Evolutionary conservation across 257 asterid species (phyloP), one percentile per base, ranked within the genome.

Genomic region (Nicotiana tomentosiformis): DNA sequence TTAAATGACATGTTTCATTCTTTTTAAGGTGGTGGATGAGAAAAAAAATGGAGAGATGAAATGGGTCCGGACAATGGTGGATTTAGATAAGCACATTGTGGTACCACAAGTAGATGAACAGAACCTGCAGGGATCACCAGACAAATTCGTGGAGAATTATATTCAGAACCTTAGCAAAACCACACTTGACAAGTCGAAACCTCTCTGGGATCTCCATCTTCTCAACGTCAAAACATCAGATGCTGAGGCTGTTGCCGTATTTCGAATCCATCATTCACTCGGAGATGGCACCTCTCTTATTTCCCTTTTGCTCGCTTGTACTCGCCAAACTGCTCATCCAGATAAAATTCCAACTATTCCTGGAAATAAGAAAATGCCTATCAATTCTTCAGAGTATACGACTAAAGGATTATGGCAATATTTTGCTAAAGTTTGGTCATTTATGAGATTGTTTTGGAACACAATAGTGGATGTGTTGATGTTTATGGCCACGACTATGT

Each of bases 171-270:
- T 88, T 35, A 88, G 82, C 39, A 88, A 70, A 49, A 64, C 89
- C 15, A 66, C 69, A 29, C 82, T 88, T 16, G 87, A 88, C 82
- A 80, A 29, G 10, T 85, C 90, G 7, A 86, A 80, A 65, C 90
- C 90, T 18, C 60, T 88, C 7, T 88, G 90, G 90, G 90, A 88
- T 1, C 85, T 88, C 70, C 90, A 88, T 77, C 64, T 88, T 72
- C 87, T 88, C 10, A 76, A 84, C 29, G n/a, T 88, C 5, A 77
- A 82, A 56, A 82, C 87, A 10, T 60, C 86, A 0, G 81, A 82
- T 17, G 30, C 82, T 10, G 82, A 60, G 23, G 81, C 81, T 4
- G 17, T 82, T 7, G 87, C 65, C 6, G n/a, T 88, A 4, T 76
- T 88, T 11, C 82, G 89, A 0, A 72, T 88, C 43, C 90, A 88